Base-by-base conservation (phyloP, 345 rosid species). In the Populus davidiana region DNA sequence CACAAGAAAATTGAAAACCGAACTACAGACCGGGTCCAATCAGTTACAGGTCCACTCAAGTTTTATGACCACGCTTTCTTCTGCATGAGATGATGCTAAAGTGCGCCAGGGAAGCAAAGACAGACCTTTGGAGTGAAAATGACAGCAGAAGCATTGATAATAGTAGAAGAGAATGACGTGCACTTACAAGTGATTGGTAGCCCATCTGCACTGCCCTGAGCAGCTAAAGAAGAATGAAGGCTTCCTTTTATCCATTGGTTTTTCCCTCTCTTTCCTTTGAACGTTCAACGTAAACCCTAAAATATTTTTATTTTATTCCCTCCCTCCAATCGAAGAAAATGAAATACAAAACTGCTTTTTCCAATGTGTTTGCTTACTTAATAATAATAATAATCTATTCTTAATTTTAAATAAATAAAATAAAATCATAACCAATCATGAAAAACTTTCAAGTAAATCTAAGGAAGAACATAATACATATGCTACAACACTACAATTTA, bases 171-270 rank as follows among this genome's bases (percentile, higher is more conserved):
- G 69, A 14, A 21, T 33, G 41, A 33, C 69, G 41, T 59, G 4
- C 29, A 9, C 63, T 0, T n/a, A 0, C 14, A 59, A 10, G 16
- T 3, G 64, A 59, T 10, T 59, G 64, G 29, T 1, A 23, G 64
- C 13, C 69, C 69, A 29, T 65, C 41, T 33, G 10, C 38, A 0
- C 2, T 6, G 39, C 39, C 11, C 23, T 78, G 33, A 63, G 50
- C 71, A 35, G 73, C 72, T 29, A 62, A 8, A 5, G 67, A 43
- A 9, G 67, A 43, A 9, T 16, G 67, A 29, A 14, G 72, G 73
- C 81, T 14, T 38, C 67, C 31, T 35, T 79, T 78, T 38, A 43
- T 29, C 77, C 81, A 29, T 11, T 20, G 77, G 76, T 76, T 27
- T 56, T 54, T 56, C 31, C 18, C 76, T 16, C 68, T 56, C 73